These are phyloP conservation scores for Colletotrichum sp. DNA, from an alignment of 2,329 filamentous ascomycete species.

Conservation along the genomic window DNA sequence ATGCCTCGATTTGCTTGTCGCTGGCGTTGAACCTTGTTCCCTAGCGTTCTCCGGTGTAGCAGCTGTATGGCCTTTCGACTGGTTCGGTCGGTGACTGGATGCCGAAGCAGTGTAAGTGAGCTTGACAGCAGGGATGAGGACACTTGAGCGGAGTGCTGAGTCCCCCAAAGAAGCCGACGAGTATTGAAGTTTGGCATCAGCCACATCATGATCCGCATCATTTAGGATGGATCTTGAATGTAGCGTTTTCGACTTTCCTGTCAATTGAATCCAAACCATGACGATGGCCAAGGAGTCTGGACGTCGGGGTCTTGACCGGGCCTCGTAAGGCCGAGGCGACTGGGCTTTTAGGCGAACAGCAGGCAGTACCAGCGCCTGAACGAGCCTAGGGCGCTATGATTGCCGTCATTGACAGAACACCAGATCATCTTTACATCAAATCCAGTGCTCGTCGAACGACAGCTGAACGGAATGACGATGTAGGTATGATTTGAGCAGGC, in stretches of 20 bases:
- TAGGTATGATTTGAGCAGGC: not conserved
- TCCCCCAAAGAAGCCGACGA: not conserved
- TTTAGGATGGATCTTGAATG: too few relatives aligned
- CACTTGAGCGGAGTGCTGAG: not conserved
- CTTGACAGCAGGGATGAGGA: not conserved
- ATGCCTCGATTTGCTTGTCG: not conserved
- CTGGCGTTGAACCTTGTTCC: not conserved
- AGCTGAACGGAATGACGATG: not conserved
- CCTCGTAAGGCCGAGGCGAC: not conserved
- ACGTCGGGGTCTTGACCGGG: not conserved
- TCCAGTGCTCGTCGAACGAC: rapidly evolving
- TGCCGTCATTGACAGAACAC: not conserved
- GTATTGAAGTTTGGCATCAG: not conserved
- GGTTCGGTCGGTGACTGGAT: not conserved
- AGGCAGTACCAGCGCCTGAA: not conserved
- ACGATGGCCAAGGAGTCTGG: not conserved
- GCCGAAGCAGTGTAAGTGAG: not conserved
- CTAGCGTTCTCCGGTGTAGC: not conserved
- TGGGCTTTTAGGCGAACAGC: not conserved
- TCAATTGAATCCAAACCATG: not conserved
- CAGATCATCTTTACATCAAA: not conserved
- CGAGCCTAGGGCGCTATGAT: not conserved
- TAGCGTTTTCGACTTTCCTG: too few relatives aligned
- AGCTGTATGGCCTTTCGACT: not conserved
- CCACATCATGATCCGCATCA: too few relatives aligned